phyloP scores from a whole-genome alignment of 768 basidiomycete genomes.

The Leccinum disarticulatum region DNA sequence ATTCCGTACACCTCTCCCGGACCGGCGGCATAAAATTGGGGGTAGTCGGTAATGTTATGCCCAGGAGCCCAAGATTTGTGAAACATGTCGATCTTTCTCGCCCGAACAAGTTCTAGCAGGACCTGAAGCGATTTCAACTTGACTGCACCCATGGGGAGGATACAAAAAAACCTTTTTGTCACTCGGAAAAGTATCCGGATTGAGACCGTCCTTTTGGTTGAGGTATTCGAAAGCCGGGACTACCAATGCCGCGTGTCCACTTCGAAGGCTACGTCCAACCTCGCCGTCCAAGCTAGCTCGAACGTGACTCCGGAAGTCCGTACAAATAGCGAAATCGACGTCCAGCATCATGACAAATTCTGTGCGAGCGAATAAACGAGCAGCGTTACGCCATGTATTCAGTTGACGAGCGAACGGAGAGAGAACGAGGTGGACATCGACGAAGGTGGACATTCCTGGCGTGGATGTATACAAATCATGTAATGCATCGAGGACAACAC shows the following conservation, averaged over 20 bases:
- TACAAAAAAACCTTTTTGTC: slow-evolving; percentile 55
- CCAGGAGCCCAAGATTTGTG: slow-evolving; percentile 77
- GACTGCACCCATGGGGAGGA: neutral
- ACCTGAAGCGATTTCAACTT: slow-evolving; percentile 32
- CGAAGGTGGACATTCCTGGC: slow-evolving; percentile 60
- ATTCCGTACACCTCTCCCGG: slow-evolving; percentile 75
- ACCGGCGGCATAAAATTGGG: slow-evolving; percentile 57
- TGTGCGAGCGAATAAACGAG: slow-evolving; percentile 80
- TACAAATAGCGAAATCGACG: slow-evolving; percentile 84
- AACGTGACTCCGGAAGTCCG: slow-evolving; percentile 68
- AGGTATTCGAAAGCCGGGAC: slow-evolving; percentile 84
- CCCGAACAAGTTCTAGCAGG: slow-evolving; percentile 58
- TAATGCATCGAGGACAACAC: slow-evolving; percentile 58
- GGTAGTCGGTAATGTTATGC: slow-evolving; percentile 81
- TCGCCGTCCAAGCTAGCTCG: slow-evolving; percentile 38
- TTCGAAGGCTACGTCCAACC: slow-evolving; percentile 44
- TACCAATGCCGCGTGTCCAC: slow-evolving; percentile 70
- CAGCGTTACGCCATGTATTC: slow-evolving; percentile 88
- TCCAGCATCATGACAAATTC: slow-evolving; percentile 90
- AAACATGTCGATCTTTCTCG: slow-evolving; percentile 67
- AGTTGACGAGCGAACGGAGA: slow-evolving; percentile 82
- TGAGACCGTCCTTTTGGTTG: slow-evolving; percentile 60
- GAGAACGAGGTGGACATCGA: slow-evolving; percentile 85
- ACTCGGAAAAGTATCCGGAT: slow-evolving; percentile 59
- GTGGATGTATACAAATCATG: slow-evolving; percentile 67